phyloP scores from a whole-genome alignment of 768 basidiomycete species.

The Tephrocybe sp. region DNA sequence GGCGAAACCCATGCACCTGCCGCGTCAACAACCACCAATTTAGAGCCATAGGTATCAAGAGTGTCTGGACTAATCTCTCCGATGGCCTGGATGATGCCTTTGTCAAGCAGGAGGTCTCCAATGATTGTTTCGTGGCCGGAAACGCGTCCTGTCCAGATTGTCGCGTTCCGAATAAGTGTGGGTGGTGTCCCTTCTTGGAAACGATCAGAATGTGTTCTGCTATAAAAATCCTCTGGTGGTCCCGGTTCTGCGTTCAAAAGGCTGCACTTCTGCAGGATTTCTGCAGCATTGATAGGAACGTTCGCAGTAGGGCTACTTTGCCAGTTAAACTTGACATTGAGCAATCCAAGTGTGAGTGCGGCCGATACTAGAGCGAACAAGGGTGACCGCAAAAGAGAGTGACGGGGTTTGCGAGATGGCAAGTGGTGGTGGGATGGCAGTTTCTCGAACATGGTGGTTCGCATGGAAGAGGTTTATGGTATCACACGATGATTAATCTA shows the following conservation, averaged over 20 bases:
- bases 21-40: constrained; percentile 45
- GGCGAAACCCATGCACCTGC: constrained; percentile 59
- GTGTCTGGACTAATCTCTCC: constrained; percentile 34
- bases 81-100: constrained; percentile 60
- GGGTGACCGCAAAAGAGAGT: not conserved
- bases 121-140: constrained; percentile 54
- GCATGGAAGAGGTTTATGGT: constrained; percentile 5
- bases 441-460: constrained; percentile 29
- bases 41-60: constrained; percentile 16
- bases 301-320: constrained; percentile 12
- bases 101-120: constrained; percentile 59
- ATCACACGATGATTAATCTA: not conserved
- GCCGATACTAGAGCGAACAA: constrained; percentile 7
- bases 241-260: constrained; percentile 43
- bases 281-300: constrained; percentile 35
- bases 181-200: constrained; percentile 60
- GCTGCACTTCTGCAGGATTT: constrained; percentile 51
- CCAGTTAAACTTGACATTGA: constrained; percentile 22
- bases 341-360: constrained; percentile 21
- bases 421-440: constrained; percentile 19
- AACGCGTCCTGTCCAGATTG: constrained; percentile 72
- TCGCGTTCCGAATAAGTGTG: constrained; percentile 69
- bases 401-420: not conserved
- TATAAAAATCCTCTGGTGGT: constrained; percentile 39
- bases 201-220: constrained; percentile 51